Evolutionary conservation across 2,329 filamentous ascomycete genomes (phyloP), one percentile per base, ranked within the genome.

Genomic region (Trichoderma arundinaceum): DNA sequence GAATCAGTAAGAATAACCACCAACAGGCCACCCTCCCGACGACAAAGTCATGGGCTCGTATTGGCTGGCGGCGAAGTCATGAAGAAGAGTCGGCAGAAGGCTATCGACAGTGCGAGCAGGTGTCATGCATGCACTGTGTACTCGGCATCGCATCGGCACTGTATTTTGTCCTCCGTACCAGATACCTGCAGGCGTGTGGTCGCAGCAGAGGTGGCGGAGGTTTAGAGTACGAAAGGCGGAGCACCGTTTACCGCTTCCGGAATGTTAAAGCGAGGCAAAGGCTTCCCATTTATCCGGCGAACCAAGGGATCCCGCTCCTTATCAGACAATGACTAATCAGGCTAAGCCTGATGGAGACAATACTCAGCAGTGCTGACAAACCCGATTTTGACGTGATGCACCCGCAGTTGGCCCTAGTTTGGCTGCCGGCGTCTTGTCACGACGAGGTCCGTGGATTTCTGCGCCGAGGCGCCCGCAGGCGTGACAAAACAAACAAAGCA

Each of bases 321-420:
- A 52, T 52, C 38, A 35, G 41, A 41, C 17, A 38, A 38, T 65
- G 62, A 65, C 62, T 65, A 65, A 65, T 51, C 22, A 17, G n/a
- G 13, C 62, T 43, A 65, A 17, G 4, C 61, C 17, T 12, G 19
- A 22, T 57, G 17, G 43, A 33, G 53, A 6, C 46, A 65, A 39
- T 38, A 13, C 33, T 46, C 13, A 33, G 46, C 59, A 54, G 28
- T 66, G 64, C 64, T 66, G 64, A 66, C 64, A 66, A 66, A 66
- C 64, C 22, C 57, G 19, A 9, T 22, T 33, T 39, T 28, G 48
- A 35, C 17, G 46, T 46, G 28, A 53, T 38, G 59, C 39, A 53
- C 19, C 32, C 15, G 51, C 35, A n/a, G 51, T 35, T 28, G 22
- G 22, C 22, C 22, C 22, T 28, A 28, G 22, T 32, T 52, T 52